Evolutionary conservation across 2,329 filamentous ascomycete species (phyloP), one percentile per base, ranked within the genome.

Genomic region (Cryphonectria naterciae): DNA sequence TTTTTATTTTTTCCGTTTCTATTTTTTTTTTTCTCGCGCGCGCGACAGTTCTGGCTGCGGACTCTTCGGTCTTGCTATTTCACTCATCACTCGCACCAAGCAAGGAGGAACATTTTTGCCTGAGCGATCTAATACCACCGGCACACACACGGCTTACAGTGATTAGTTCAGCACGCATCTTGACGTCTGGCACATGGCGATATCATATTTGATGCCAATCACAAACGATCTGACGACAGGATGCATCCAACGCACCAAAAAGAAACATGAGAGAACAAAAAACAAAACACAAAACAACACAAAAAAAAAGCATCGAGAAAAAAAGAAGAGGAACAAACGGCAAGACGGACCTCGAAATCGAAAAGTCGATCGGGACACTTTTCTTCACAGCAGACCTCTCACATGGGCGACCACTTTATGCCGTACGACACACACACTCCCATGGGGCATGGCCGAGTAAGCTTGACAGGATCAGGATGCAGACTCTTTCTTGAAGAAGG

Each of bases 361-460:
- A 28, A 65, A 61, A 61, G 64, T 71, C 52, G 69, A 69, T 69
- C 65, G 62, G 70, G 65, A 67, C 58, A 37, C 28, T 68, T 72
- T 70, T 54, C 63, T 69, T 54, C 58, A 72, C 67, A 73, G 65
- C 65, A 71, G 67, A 73, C 64, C 69, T 70, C 71, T 70, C 71
- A 66, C 60, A 69, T 67, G 72, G 72, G 72, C 72, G 68, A 73
- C 72, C 72, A 73, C 70, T 69, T 73, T 72, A 73, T 73, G 72
- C 72, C 72, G 56, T 68, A 73, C 72, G 72, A 73, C 72, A 72
- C 70, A 62, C 66, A 35, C 61, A 73, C 72, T 70, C 66, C 39
- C 56, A 70, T 61, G 70, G 70, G 72, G 70, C 70, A 72, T 72
- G 70, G 72, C 70, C 69, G 68, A 63, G 66, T n/a, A 67, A 56